Evolutionary conservation across 495 filamentous ascomycete species (phyloP).

Genomic region (Lasiosphaeria hispida): DNA sequence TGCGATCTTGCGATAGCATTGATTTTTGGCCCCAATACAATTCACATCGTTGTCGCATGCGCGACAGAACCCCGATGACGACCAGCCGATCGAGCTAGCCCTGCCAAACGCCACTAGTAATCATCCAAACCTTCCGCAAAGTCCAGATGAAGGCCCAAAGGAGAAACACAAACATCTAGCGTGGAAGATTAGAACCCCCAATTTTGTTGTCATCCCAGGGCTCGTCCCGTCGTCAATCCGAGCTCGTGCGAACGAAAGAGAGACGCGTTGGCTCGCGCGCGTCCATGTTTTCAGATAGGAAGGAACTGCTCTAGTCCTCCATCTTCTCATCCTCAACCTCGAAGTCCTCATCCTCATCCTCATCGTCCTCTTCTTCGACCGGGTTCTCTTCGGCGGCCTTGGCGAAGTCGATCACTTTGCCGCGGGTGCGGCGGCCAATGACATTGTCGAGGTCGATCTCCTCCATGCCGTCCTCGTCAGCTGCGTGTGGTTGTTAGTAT

Average conservation of each 20-base stretch:
- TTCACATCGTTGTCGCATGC: too few species aligned
- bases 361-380: slow-evolving; percentile 70
- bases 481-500: slow-evolving; percentile 14
- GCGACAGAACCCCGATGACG: too few species aligned
- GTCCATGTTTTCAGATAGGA: too few species aligned
- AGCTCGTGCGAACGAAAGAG: background rate
- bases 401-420: slow-evolving; percentile 76
- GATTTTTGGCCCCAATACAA: too few species aligned
- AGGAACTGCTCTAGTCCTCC: slow-evolving; percentile 38
- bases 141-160: too few species aligned
- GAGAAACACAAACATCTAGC: too few species aligned
- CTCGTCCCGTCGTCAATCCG: background rate
- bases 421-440: slow-evolving; percentile 85
- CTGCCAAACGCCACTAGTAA: too few species aligned
- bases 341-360: slow-evolving; percentile 70
- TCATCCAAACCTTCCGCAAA: too few species aligned
- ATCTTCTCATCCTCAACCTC: slow-evolving; percentile 46
- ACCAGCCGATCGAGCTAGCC: too few species aligned
- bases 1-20: too few species aligned
- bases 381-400: slow-evolving; percentile 71
- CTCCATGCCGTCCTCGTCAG: slow-evolving; percentile 78
- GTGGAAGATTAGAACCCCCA: too few species aligned
- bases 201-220: too few species aligned
- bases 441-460: slow-evolving; percentile 90
- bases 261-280: background rate